phyloP scores from a whole-genome alignment of 805 yeast genomes.

The Lachancea quebecensis region DNA sequence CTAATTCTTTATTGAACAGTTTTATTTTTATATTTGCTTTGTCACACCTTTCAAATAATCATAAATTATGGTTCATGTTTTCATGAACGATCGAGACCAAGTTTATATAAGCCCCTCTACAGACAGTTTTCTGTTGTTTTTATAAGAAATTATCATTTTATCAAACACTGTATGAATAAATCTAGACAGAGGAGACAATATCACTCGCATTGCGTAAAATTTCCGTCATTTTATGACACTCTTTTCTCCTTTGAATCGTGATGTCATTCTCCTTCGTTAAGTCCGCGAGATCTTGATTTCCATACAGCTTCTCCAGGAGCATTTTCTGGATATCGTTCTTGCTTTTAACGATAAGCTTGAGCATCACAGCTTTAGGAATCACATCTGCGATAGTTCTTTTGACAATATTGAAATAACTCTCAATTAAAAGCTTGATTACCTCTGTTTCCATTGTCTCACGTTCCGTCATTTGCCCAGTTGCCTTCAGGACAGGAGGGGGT shows the following conservation, averaged over 20 bases:
- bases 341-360: constrained; percentile 77
- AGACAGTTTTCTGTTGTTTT: background rate
- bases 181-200: constrained; percentile 52
- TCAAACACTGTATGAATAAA: background rate
- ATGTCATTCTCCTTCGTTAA: constrained; percentile 86
- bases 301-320: constrained; percentile 78
- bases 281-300: constrained; percentile 62
- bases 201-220: constrained; percentile 84
- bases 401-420: constrained; percentile 86
- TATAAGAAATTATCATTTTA: background rate
- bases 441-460: constrained; percentile 96
- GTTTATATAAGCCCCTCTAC: too few species aligned
- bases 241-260: constrained; percentile 90
- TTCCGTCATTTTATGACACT: constrained; percentile 92
- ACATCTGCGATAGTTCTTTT: constrained; percentile 89
- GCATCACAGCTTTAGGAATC: constrained; percentile 92
- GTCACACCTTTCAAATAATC: too few species aligned
- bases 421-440: constrained; percentile 85
- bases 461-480: constrained; percentile 85
- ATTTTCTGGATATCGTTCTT: constrained; percentile 88
- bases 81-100: too few species aligned
- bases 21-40: too few species aligned
- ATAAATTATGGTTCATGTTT: too few species aligned
- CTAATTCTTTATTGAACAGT: too few species aligned
- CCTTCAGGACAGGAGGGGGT: constrained; percentile 91